Conservation (phyloP, 495 filamentous ascomycete species). For the Trichoderma orchidacearum region DNA sequence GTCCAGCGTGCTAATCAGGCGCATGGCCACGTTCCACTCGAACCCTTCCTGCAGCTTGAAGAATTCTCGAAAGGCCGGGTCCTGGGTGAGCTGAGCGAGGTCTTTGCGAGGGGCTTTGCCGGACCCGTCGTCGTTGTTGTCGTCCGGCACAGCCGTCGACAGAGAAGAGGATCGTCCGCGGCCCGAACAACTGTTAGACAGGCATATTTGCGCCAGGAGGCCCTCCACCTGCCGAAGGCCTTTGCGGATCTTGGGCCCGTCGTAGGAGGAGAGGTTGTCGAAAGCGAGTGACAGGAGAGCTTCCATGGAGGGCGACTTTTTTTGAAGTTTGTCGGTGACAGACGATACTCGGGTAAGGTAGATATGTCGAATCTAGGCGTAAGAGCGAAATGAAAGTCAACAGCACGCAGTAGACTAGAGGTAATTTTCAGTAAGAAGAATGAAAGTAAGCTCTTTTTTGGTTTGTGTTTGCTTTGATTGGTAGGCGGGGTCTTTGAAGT, state of each 20-base stretch:
- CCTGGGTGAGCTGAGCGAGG: slow-evolving; percentile 55
- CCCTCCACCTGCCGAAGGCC: slow-evolving; percentile 93
- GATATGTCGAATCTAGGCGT: too few species aligned
- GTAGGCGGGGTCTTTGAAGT: too few species aligned
- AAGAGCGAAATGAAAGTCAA: too few species aligned
- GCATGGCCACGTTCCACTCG: slow-evolving; percentile 91
- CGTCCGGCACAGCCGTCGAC: slow-evolving; percentile 66
- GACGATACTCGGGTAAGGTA: too few species aligned
- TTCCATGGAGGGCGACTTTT: slow-evolving; percentile 53
- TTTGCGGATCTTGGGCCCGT: slow-evolving; percentile 77
- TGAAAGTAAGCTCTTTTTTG: too few species aligned
- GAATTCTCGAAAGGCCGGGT: slow-evolving; percentile 91
- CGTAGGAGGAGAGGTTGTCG: slow-evolving; percentile 91
- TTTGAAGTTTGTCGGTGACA: too few species aligned
- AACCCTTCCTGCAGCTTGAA: slow-evolving; percentile 94
- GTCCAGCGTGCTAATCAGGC: slow-evolving; percentile 77
- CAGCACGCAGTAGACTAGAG: too few species aligned
- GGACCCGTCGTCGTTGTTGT: slow-evolving; percentile 19
- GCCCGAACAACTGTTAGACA: slow-evolving; percentile 62
- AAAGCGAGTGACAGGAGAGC: slow-evolving; percentile 84
- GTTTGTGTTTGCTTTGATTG: too few species aligned
- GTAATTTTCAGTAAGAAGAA: too few species aligned
- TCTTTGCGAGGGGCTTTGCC: slow-evolving; percentile 35
- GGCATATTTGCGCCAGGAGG: slow-evolving; percentile 88
- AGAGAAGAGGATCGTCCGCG: slow-evolving; percentile 52